Conservation (phyloP, 495 filamentous ascomycete genomes). For the Sporormia fimetaria region DNA sequence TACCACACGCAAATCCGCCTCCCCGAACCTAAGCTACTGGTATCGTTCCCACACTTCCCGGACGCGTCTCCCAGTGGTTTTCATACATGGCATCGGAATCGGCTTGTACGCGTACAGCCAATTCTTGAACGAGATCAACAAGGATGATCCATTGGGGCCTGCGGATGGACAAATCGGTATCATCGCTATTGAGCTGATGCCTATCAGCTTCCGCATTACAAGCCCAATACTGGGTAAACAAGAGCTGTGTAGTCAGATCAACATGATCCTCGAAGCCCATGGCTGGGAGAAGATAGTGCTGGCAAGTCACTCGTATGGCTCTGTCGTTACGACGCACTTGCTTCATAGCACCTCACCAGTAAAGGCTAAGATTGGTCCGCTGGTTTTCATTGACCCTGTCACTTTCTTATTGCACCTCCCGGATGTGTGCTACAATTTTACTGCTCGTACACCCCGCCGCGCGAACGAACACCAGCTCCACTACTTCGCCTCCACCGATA, state of each 20-base stretch:
- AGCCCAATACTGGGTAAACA: slow-evolving; percentile 34
- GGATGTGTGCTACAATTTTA: slow-evolving; percentile 61
- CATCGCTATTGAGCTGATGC: slow-evolving; percentile 53
- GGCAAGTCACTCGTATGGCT: slow-evolving; percentile 41
- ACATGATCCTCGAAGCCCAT: slow-evolving; percentile 42
- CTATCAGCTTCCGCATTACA: slow-evolving; percentile 51
- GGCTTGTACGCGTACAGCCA: slow-evolving; percentile 51
- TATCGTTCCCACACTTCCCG: slow-evolving; percentile 48
- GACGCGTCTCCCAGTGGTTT: slow-evolving; percentile 45
- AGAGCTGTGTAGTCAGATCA: slow-evolving; percentile 43
- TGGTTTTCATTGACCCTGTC: slow-evolving; percentile 55
- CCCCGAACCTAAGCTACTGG: slow-evolving; percentile 49
- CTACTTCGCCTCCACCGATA: slow-evolving; percentile 56
- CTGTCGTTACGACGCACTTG: slow-evolving; percentile 51
- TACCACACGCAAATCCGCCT: slow-evolving; percentile 34
- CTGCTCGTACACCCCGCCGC: slow-evolving; percentile 36
- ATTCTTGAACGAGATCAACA: slow-evolving; percentile 44
- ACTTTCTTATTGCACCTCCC: slow-evolving; percentile 53
- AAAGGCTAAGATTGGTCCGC: slow-evolving; percentile 35
- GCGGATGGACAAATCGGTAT: slow-evolving; percentile 43
- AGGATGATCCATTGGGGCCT: slow-evolving; percentile 5
- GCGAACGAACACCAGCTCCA: slow-evolving; percentile 57
- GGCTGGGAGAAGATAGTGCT: slow-evolving; percentile 44
- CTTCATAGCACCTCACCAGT: slow-evolving; percentile 37
- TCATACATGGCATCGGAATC: slow-evolving; percentile 62